A percentile compares a stretch with the other conserved stretches of the same genome.
phyloP scores from a whole-genome alignment of 2,329 filamentous ascomycete genomes.

The Neonectria sp. region DNA sequence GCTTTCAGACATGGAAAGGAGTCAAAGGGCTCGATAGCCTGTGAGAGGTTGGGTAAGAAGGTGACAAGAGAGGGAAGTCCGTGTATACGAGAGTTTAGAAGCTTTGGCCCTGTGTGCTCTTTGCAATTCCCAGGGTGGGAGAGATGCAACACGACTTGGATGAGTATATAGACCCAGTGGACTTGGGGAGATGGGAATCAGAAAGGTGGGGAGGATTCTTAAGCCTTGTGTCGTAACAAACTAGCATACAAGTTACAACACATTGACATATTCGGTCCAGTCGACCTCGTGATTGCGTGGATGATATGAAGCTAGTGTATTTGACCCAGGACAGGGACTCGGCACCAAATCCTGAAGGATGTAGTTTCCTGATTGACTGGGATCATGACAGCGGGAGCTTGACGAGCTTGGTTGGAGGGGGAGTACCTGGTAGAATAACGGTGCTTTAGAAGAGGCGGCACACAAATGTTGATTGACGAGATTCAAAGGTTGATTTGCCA shows the following conservation, averaged over 20 bases:
- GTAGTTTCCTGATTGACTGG: neutral
- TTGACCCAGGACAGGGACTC: neutral
- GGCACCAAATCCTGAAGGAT: neutral
- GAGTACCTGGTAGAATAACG: neutral
- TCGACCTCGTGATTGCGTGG: neutral
- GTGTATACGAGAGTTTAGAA: neutral
- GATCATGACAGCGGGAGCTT: neutral
- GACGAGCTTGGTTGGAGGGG: neutral
- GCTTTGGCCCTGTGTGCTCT: neutral
- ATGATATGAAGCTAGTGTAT: neutral
- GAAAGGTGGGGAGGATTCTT: neutral
- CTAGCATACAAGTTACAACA: neutral
- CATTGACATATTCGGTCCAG: neutral
- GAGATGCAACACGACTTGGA: constrained; percentile 22
- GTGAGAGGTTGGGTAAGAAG: neutral
- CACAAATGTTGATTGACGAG: neutral
- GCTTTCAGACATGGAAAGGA: constrained; percentile 59
- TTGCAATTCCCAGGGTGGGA: neutral
- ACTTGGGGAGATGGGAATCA: constrained; percentile 2
- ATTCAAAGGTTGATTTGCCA: neutral
- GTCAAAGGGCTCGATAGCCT: constrained; percentile 30
- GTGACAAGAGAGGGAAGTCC: neutral
- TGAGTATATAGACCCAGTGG: constrained; percentile 9
- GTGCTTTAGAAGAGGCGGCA: neutral
- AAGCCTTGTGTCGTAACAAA: neutral